Base-by-base conservation (phyloP, 1,284 basidiomycete species). In the Moesziomyces aphidis region DNA sequence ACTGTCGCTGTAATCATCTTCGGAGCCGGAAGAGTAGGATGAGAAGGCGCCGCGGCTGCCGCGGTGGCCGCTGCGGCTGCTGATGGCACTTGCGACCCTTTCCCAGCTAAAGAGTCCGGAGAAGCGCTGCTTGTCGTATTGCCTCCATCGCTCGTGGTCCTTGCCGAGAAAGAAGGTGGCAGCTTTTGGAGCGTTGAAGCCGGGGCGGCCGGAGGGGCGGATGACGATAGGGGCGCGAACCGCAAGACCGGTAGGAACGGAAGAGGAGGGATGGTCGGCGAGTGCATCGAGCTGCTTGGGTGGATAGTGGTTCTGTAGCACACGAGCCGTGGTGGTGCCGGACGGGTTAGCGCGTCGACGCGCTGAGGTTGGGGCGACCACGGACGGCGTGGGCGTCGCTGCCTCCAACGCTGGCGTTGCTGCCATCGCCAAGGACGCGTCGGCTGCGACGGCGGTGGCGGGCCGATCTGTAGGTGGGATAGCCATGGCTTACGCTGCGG, bases 81-180 rank as follows among this genome's bases (percentile, higher is more conserved):
- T 73, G 55, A 76, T 71, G 15, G 74, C 74, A 49, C 69, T 73
- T 44, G 69, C 69, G 10, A 76, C 57, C 22, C 69, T 51, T 31
- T 65, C 66, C 71, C 71, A 73, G 26, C 62, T 57, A 19, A 73
- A 64, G 28, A 65, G 48, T 28, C 66, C 63, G 6, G 64, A 65
- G 60, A 76, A 71, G 22, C 62, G 62, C 39, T 79, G 78, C 22
- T 63, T 56, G 24, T 78, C 76, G 36, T 78, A 72, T 11, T 58
- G 67, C 11, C 76, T 71, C 82, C 82, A 83, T 57, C 82, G 75
- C 56, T 83, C 82, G 63, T 78, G 65, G 34, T 83, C 82, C 50
- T 81, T 81, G 23, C 82, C 82, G 7, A 83, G 66, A 49, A 82
- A 81, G 46, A 83, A 64, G 8, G 81, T 80, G 44, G 79, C 74